A percentile compares a stretch with the other conserved stretches of the same genome.
These are phyloP conservation scores for Penicillium sp. DNA, from an alignment of 2,329 filamentous ascomycete genomes.

Conservation along the genomic window DNA sequence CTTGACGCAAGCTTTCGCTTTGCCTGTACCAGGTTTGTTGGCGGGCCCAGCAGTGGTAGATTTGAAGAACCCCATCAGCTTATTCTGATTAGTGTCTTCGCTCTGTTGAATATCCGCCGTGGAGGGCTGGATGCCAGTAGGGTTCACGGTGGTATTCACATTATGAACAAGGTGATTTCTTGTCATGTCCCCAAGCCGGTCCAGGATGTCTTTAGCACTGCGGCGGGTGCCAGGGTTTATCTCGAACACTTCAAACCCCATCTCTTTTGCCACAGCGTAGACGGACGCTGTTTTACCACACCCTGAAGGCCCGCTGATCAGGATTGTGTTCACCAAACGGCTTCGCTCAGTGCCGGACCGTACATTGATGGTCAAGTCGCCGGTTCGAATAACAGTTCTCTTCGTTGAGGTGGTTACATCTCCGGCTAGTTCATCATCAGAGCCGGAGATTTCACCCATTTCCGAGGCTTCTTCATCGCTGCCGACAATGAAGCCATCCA, in stretches of 20 bases:
- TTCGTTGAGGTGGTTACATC: constrained; percentile 42
- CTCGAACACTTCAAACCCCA: constrained; percentile 93
- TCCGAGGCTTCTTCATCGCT: constrained; percentile 76
- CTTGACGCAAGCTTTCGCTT: constrained; percentile 28
- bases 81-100: constrained; percentile 74
- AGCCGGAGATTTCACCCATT: constrained; percentile 70
- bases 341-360: constrained; percentile 51
- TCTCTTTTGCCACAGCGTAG: constrained; percentile 87
- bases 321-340: constrained; percentile 71
- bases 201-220: constrained; percentile 86
- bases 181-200: constrained; percentile 95
- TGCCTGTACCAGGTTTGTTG: constrained; percentile 26
- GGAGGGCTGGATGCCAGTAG: constrained; percentile 21
- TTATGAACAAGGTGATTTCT: constrained; percentile 86
- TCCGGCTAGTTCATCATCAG: constrained; percentile 56
- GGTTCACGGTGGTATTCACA: constrained; percentile 35
- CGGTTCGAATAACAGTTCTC: constrained; percentile 49
- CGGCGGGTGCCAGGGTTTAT: constrained; percentile 84
- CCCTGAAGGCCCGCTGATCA: constrained; percentile 86
- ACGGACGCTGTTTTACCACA: constrained; percentile 93
- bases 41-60: constrained; percentile 47
- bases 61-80: constrained; percentile 81
- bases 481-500: constrained; percentile 80
- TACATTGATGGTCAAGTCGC: constrained; percentile 42
- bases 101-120: constrained; percentile 54